These are phyloP conservation scores for Aspergillus nomiae DNA, from an alignment of 2,329 filamentous ascomycete genomes.

Conservation along the genomic window DNA sequence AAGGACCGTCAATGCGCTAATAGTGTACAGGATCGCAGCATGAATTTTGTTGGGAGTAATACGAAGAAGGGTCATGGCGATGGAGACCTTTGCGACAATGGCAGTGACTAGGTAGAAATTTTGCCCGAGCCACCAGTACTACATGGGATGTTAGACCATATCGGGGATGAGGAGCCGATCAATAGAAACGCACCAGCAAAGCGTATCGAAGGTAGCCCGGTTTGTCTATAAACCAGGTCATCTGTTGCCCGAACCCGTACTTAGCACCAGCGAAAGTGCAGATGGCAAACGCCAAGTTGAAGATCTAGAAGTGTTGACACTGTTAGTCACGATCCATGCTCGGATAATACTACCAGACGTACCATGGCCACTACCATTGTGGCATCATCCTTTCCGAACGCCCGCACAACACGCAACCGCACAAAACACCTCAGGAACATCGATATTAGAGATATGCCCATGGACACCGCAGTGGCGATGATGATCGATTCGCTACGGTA, in stretches of 20 bases:
- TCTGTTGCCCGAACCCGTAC: neutral
- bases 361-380: constrained; percentile 5
- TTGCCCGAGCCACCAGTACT: constrained; percentile 4
- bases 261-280: neutral
- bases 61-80: neutral
- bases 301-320: neutral
- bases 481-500: neutral
- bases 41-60: neutral
- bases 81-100: neutral
- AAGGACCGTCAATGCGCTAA: neutral
- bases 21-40: neutral
- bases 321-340: neutral
- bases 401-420: constrained; percentile 1
- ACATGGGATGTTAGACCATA: neutral
- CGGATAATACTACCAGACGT: neutral
- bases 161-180: neutral
- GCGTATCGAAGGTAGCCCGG: constrained; percentile 1
- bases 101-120: neutral
- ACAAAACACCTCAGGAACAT: constrained; percentile 5
- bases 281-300: constrained; percentile 1
- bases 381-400: neutral
- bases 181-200: neutral
- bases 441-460: neutral
- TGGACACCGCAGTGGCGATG: constrained; percentile 1
- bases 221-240: constrained; percentile 1